These are phyloP conservation scores for Phytophthora gonapodyides DNA, from an alignment of 352 stramenopile genomes.

Conservation along the genomic window DNA sequence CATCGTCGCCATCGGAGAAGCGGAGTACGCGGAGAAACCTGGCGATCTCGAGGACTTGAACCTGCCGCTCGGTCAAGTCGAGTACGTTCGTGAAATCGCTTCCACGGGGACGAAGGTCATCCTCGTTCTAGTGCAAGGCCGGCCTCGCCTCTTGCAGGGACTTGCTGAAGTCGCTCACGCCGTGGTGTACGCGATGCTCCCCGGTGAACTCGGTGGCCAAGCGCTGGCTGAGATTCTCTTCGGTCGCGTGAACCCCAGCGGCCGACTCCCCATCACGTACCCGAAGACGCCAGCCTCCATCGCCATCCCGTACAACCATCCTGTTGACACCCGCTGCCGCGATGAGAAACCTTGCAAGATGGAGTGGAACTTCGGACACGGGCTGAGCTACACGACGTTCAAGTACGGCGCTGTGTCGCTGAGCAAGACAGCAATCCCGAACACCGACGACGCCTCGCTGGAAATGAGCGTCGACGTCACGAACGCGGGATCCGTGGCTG, in stretches of 20 bases:
- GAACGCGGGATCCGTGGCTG: constrained; percentile 59
- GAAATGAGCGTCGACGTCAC: constrained; percentile 61
- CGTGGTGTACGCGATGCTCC: constrained; percentile 81
- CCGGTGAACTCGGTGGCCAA: constrained; percentile 79
- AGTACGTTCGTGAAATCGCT: constrained; percentile 78
- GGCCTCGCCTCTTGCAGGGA: constrained; percentile 73
- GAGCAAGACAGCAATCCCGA: constrained; percentile 41
- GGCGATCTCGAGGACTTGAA: constrained; percentile 86
- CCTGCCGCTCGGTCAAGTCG: constrained; percentile 71
- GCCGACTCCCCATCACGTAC: constrained; percentile 85
- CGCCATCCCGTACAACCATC: constrained; percentile 78
- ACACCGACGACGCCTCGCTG: constrained; percentile 29
- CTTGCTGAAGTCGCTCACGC: constrained; percentile 63
- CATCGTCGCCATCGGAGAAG: constrained; percentile 81
- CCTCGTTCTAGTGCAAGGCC: constrained; percentile 76
- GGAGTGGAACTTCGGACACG: constrained; percentile 71
- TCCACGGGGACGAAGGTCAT: constrained; percentile 81
- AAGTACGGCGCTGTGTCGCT: constrained; percentile 51
- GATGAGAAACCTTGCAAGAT: constrained; percentile 45
- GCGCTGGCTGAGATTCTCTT: constrained; percentile 88
- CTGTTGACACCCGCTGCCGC: constrained; percentile 48
- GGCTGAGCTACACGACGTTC: constrained; percentile 73
- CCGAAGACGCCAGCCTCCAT: constrained; percentile 61
- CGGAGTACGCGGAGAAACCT: constrained; percentile 83
- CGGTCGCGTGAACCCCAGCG: constrained; percentile 80